Conservation (phyloP, 495 filamentous ascomycete genomes). For the Lasiosphaeria ovina region DNA sequence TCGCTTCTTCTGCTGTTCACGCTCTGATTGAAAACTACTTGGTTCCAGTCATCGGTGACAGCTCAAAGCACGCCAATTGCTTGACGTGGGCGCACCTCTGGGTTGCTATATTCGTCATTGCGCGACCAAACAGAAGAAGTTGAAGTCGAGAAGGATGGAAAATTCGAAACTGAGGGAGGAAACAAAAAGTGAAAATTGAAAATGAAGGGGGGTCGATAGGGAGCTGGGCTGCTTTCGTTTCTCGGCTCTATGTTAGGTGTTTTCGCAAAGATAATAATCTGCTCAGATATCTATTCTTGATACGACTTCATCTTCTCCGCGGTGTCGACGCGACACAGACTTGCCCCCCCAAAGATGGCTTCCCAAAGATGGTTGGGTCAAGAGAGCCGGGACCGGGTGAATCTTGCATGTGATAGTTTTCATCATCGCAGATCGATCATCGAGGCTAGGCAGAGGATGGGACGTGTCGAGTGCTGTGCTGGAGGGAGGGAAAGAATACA, state of each 20-base stretch:
- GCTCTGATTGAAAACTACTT: conserved; percentile 62
- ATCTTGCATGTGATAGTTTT: conserved; percentile 5
- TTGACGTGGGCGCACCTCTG: conserved; percentile 16
- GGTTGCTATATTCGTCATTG: conserved; percentile 14
- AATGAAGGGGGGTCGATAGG: not conserved
- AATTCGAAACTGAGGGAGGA: not conserved
- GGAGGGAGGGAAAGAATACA: not conserved
- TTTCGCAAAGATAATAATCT: conserved; percentile 8
- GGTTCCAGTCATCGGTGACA: conserved; percentile 37
- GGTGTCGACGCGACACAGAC: not conserved
- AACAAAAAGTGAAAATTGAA: not conserved
- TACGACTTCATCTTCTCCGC: not conserved
- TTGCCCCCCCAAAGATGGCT: too few relatives aligned
- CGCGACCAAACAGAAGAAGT: not conserved
- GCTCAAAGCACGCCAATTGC: conserved; percentile 17
- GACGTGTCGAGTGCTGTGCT: not conserved
- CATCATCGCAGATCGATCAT: conserved; percentile 12
- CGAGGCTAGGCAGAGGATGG: not conserved
- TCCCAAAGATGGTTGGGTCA: not conserved
- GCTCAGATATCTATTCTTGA: conserved; percentile 43
- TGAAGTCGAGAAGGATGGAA: not conserved
- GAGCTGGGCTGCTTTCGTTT: not conserved
- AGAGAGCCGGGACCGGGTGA: conserved; percentile 15
- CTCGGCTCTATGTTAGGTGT: conserved; percentile 1
- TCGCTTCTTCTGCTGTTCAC: conserved; percentile 13